Conservation (phyloP, 768 basidiomycete species). For the Agaricus bisporus region DNA sequence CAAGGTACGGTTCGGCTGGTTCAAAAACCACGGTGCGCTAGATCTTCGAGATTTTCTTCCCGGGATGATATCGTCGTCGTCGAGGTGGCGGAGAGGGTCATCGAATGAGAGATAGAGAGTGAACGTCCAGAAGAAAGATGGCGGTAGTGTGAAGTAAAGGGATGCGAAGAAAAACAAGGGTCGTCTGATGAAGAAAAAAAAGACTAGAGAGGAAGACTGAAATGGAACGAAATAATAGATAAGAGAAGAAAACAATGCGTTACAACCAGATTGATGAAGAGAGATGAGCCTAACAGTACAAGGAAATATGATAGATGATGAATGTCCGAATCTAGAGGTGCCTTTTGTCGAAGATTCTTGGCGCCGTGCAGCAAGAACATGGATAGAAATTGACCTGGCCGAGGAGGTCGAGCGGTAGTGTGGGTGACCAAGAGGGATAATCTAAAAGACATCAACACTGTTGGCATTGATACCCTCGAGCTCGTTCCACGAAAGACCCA, state of each 20-base stretch:
- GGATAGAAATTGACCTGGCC: slow-evolving; percentile 2
- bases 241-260: slow-evolving; percentile 13
- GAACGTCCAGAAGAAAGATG: background rate
- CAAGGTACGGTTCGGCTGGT: slow-evolving; percentile 8
- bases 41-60: background rate
- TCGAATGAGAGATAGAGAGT: background rate
- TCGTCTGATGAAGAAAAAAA: slow-evolving; percentile 8
- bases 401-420: slow-evolving; percentile 5
- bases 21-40: background rate
- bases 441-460: slow-evolving; percentile 12
- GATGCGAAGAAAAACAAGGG: slow-evolving; percentile 20
- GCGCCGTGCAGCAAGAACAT: background rate
- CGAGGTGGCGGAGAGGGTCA: background rate
- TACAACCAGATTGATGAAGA: slow-evolving; percentile 10
- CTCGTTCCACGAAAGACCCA: slow-evolving; percentile 10
- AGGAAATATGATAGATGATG: slow-evolving; percentile 1
- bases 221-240: slow-evolving; percentile 1
- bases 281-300: slow-evolving; percentile 1
- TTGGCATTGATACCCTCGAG: slow-evolving; percentile 13
- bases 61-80: background rate
- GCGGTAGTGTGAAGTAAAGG: background rate
- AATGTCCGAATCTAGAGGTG: background rate
- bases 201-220: slow-evolving; percentile 11
- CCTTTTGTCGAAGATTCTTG: background rate
- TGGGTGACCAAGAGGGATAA: background rate